These are phyloP conservation scores for Boechera divaricarpa DNA, from an alignment of 345 rosid species.

Conservation along the genomic window DNA sequence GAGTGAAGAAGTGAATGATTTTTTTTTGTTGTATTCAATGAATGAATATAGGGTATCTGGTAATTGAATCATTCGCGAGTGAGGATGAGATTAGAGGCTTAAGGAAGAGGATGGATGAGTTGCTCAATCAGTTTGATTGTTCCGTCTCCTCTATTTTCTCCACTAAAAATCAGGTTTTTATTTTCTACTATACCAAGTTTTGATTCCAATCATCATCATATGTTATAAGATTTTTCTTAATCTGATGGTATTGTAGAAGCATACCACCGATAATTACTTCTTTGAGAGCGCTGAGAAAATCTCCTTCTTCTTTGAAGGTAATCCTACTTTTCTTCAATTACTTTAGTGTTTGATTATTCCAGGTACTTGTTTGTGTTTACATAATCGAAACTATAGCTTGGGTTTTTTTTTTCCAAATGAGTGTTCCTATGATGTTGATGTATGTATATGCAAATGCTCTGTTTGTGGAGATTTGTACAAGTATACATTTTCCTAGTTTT, in stretches of 20 bases:
- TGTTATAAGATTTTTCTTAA: not conserved
- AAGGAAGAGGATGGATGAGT: conserved; percentile 71
- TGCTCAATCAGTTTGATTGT: conserved; percentile 68
- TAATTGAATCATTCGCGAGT: conserved; percentile 76
- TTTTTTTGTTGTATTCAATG: not conserved
- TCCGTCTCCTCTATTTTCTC: conserved; percentile 82
- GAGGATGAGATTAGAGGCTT: conserved; percentile 60
- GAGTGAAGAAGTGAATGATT: not conserved
- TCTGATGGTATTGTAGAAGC: conserved; percentile 45
- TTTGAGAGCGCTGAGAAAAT: conserved; percentile 83
- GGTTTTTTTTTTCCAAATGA: too few relatives aligned
- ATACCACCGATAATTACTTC: conserved; percentile 76
- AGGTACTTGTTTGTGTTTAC: too few relatives aligned
- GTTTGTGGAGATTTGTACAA: not conserved
- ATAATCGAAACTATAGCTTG: too few relatives aligned
- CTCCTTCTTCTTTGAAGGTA: conserved; percentile 98
- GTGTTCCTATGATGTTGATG: not conserved
- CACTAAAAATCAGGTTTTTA: conserved; percentile 75
- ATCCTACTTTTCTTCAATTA: not conserved
- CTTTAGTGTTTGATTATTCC: too few relatives aligned
- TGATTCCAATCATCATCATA: not conserved
- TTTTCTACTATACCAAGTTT: not conserved
- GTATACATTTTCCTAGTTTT: not conserved
- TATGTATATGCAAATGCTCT: not conserved
- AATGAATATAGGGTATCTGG: conserved; percentile 64